These are phyloP conservation scores for Irpex sp. DNA, from an alignment of 1,284 basidiomycete species.

Conservation along the genomic window DNA sequence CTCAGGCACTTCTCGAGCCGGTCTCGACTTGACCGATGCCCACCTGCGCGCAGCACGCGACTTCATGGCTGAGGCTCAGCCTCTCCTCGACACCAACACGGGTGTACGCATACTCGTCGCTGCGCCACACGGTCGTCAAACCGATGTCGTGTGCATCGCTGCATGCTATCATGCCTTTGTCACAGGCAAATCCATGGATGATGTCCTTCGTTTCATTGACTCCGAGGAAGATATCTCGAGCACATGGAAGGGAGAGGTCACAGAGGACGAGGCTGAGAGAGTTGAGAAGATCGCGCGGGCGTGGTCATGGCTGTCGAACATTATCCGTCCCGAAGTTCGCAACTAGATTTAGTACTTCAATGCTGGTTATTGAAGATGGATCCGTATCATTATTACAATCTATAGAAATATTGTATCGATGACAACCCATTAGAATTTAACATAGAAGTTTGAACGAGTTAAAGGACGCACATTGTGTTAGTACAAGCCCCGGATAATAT, in stretches of 20 bases:
- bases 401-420: neutral
- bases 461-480: slow-evolving; percentile 2
- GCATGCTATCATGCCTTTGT: slow-evolving; percentile 26
- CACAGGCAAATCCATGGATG: slow-evolving; percentile 18
- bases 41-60: slow-evolving; percentile 27
- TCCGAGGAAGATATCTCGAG: slow-evolving; percentile 23
- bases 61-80: slow-evolving; percentile 25
- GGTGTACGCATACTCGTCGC: slow-evolving; percentile 23
- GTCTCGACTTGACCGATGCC: slow-evolving; percentile 23
- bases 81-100: slow-evolving; percentile 6
- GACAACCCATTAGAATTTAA: neutral
- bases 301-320: slow-evolving; percentile 22
- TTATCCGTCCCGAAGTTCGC: neutral
- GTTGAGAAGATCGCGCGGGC: slow-evolving; percentile 23
- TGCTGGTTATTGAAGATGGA: neutral
- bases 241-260: slow-evolving; percentile 30
- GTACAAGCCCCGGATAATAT: neutral
- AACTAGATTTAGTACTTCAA: neutral
- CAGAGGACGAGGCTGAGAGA: slow-evolving; percentile 24
- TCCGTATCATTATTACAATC: neutral
- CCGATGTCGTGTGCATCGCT: slow-evolving; percentile 25
- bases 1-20: slow-evolving; percentile 11
- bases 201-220: slow-evolving; percentile 23
- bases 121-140: slow-evolving; percentile 22
- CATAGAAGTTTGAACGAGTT: neutral